phyloP scores from a whole-genome alignment of 2,329 filamentous ascomycete genomes.

The Ophiostoma australiae region DNA sequence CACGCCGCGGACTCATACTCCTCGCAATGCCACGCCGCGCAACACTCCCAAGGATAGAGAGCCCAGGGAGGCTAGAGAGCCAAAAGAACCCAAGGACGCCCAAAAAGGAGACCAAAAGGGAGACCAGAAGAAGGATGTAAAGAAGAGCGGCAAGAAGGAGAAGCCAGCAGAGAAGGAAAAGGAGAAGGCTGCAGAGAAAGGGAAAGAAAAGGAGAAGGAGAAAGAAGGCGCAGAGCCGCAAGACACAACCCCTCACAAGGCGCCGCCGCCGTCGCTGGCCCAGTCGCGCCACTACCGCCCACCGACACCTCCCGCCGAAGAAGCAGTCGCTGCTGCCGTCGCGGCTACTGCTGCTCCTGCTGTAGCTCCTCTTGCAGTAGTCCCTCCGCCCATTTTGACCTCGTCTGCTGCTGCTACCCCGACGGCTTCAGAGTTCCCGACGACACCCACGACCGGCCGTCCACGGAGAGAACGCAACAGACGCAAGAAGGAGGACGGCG shows the following conservation, averaged over 20 bases:
- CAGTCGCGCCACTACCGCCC: conserved; percentile 28
- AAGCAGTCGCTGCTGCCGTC: neutral
- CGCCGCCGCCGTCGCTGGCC: conserved; percentile 25
- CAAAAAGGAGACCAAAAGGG: neutral
- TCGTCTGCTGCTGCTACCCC: neutral
- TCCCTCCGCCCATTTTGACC: neutral
- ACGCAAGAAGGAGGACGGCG: conserved; percentile 13
- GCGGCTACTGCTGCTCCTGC: neutral
- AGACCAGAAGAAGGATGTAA: conserved; percentile 2
- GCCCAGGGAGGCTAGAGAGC: neutral
- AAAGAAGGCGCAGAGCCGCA: neutral
- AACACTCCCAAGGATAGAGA: conserved; percentile 3
- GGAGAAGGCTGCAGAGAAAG: neutral
- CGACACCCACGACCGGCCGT: neutral
- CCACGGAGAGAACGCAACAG: conserved; percentile 4
- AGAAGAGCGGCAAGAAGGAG: neutral
- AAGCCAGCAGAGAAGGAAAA: neutral
- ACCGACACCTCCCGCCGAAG: conserved; percentile 21
- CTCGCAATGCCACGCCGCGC: conserved; percentile 1
- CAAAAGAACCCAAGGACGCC: neutral
- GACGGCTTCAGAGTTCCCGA: neutral
- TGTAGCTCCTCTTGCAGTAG: neutral
- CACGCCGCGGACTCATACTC: neutral
- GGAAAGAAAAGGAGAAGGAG: neutral
- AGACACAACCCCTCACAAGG: neutral